Conservation (phyloP, 768 basidiomycete genomes). For the Suillus lakei region DNA sequence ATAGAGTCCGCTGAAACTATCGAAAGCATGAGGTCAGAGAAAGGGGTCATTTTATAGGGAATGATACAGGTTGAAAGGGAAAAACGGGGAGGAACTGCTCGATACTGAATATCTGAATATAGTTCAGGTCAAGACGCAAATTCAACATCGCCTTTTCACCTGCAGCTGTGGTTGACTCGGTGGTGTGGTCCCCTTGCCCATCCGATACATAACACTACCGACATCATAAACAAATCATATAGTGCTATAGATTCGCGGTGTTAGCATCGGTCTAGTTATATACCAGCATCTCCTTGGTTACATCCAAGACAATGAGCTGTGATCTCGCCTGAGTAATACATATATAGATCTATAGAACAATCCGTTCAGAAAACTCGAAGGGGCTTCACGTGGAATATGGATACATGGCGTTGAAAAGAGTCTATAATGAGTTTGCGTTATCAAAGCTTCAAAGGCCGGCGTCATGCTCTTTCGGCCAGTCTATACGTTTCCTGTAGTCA, state of each 20-base stretch:
- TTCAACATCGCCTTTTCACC: background rate
- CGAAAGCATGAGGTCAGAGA: constrained; percentile 70
- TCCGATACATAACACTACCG: no score
- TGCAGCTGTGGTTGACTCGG: background rate
- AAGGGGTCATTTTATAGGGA: constrained; percentile 60
- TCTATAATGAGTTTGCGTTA: background rate
- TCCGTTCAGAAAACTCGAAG: background rate
- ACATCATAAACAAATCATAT: no score
- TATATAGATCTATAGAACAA: background rate
- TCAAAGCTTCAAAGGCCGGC: background rate
- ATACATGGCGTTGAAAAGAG: background rate
- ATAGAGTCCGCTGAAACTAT: constrained; percentile 54
- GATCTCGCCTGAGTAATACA: background rate
- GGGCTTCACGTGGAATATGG: background rate
- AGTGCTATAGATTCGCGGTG: background rate
- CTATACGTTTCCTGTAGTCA: no score
- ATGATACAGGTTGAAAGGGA: background rate
- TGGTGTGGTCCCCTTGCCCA: no score
- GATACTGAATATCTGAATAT: background rate
- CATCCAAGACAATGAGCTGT: background rate
- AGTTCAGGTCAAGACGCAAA: background rate
- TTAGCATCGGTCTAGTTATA: background rate
- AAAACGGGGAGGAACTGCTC: background rate
- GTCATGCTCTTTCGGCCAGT: background rate
- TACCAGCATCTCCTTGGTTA: no score